Conservation (phyloP, 106 monocot species). For the Agapanthus africanus region DNA sequence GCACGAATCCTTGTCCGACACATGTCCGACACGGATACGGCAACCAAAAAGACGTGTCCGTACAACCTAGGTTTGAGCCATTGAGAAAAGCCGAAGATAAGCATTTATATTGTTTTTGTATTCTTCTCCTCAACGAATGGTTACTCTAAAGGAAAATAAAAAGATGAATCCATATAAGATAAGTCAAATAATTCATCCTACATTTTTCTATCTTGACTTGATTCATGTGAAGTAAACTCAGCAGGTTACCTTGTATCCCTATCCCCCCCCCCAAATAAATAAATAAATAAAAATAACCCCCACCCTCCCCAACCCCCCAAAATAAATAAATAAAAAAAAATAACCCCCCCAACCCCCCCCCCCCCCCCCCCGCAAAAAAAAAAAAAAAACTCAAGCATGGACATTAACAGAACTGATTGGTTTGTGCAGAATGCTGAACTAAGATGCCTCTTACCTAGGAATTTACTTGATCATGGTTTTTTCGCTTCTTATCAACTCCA, state of each 20-base stretch:
- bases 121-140: not conserved
- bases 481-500: conserved; percentile 22
- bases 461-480: conserved; percentile 64
- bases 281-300: no score
- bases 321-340: no score
- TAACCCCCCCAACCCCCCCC: no score
- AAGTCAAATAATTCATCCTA: not conserved
- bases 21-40: no score
- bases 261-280: no score
- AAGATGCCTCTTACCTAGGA: conserved; percentile 70
- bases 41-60: no score
- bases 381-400: no score
- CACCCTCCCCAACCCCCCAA: no score
- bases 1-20: no score
- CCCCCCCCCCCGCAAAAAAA: no score
- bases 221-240: not conserved
- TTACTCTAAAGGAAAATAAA: not conserved
- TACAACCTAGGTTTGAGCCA: no score
- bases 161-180: not conserved
- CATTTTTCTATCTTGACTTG: not conserved
- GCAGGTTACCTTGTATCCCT: not conserved
- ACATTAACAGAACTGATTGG: conserved; percentile 1
- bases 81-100: no score
- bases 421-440: conserved; percentile 77
- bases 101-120: not conserved